Percentiles rank a stretch among this genome's conserved stretches.
Evolutionary conservation across 2,329 filamentous ascomycete genomes (phyloP).

Genomic region (Colletotrichum sp.): DNA sequence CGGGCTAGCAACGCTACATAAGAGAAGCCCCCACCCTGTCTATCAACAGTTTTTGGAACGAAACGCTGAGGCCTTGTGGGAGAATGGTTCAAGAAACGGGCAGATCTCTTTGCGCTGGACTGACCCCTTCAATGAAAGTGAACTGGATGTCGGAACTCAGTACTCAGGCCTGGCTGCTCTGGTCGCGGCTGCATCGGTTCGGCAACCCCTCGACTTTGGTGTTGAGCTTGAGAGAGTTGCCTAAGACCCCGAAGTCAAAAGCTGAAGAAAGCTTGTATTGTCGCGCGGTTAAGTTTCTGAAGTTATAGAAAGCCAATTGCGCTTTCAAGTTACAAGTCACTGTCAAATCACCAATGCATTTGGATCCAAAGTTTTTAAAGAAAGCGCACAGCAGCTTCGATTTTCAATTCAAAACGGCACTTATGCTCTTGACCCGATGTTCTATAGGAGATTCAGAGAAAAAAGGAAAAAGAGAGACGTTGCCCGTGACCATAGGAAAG

Average conservation of each 20-base stretch:
- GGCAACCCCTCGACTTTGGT: not conserved
- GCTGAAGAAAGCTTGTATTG: fast-evolving
- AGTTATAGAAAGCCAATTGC: fast-evolving
- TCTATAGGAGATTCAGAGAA: not conserved
- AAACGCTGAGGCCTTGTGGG: not conserved
- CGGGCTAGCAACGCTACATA: not conserved
- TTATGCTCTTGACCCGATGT: not conserved
- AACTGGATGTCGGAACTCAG: not conserved
- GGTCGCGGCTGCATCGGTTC: not conserved
- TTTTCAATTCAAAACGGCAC: not conserved
- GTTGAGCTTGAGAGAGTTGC: not conserved
- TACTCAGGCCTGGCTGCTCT: not conserved
- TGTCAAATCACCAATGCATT: not conserved
- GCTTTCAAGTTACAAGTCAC: not conserved
- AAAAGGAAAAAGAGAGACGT: not conserved
- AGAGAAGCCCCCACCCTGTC: not conserved
- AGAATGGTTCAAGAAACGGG: not conserved
- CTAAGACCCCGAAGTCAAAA: fast-evolving
- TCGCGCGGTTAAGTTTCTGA: fast-evolving
- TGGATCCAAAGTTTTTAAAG: not conserved
- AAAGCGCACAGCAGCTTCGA: not conserved
- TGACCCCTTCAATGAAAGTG: fast-evolving
- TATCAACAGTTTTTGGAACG: not conserved
- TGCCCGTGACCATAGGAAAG: not conserved
- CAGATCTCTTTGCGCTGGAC: not conserved